These are phyloP conservation scores for Symbiotaphrina buchneri DNA, from an alignment of 495 filamentous ascomycete genomes.

Conservation along the genomic window DNA sequence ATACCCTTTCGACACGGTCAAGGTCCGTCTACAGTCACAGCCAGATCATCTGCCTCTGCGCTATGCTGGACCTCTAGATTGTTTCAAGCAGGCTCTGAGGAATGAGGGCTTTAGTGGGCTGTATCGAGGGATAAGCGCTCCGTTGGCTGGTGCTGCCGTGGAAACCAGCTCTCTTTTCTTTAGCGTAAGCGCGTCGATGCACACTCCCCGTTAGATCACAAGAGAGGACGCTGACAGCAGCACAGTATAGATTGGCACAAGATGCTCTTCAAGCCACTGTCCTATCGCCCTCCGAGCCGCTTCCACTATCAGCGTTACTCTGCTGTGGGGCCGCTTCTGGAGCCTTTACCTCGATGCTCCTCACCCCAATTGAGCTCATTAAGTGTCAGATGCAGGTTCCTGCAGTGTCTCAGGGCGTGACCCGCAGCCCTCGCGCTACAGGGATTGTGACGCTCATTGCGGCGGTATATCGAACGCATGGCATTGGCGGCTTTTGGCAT, in stretches of 20 bases:
- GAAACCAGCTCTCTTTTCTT: constrained; percentile 93
- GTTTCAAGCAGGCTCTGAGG: constrained; percentile 66
- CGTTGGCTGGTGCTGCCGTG: constrained; percentile 72
- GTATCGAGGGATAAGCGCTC: constrained; percentile 85
- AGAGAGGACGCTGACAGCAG: constrained; percentile 7
- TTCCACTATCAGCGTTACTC: constrained; percentile 52
- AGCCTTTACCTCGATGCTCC: constrained; percentile 70
- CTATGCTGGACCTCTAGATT: constrained; percentile 79
- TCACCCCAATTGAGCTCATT: constrained; percentile 91
- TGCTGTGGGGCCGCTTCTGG: constrained; percentile 65
- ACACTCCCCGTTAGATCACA: no score
- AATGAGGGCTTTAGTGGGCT: constrained; percentile 54
- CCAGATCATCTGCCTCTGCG: constrained; percentile 59
- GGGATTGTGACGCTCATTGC: constrained; percentile 32
- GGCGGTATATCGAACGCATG: constrained; percentile 59
- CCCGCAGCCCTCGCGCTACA: constrained; percentile 7
- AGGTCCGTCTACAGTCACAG: constrained; percentile 53
- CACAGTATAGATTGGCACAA: constrained; percentile 40
- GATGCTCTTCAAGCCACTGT: constrained; percentile 32
- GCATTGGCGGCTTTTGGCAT: constrained; percentile 75
- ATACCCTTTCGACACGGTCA: constrained; percentile 96
- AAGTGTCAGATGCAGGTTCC: constrained; percentile 97
- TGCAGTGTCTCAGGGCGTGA: constrained; percentile 4
- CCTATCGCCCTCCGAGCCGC: constrained; percentile 24
- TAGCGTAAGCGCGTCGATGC: constrained; percentile 35